phyloP scores from a whole-genome alignment of 2,329 filamentous ascomycete genomes.

The Arthrobotrys sphaeroides region DNA sequence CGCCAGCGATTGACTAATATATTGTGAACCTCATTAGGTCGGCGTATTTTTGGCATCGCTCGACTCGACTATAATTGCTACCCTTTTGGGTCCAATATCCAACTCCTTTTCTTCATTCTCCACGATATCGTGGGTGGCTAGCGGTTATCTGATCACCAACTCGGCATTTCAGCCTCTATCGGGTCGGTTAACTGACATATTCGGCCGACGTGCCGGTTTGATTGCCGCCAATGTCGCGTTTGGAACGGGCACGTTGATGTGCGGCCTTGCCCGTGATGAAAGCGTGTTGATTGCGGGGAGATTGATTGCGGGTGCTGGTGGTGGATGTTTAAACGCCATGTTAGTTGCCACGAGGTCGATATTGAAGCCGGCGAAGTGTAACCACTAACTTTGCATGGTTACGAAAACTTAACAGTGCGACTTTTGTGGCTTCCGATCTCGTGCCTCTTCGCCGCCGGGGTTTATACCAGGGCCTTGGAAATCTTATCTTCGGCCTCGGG shows the following conservation, averaged over 20 bases:
- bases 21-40: background rate
- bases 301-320: constrained; percentile 82
- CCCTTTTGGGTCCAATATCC: constrained; percentile 82
- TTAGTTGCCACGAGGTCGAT: too few relatives aligned
- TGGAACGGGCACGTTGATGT: constrained; percentile 80
- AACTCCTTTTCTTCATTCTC: constrained; percentile 83
- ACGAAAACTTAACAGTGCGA: constrained; percentile 61
- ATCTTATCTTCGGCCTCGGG: constrained; percentile 81
- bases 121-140: constrained; percentile 85
- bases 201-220: constrained; percentile 79
- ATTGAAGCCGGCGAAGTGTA: too few relatives aligned
- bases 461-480: constrained; percentile 83
- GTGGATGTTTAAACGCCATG: constrained; percentile 80
- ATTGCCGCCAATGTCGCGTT: constrained; percentile 84
- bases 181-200: constrained; percentile 87
- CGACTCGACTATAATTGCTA: constrained; percentile 86
- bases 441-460: constrained; percentile 79
- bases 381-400: background rate
- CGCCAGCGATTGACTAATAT: background rate
- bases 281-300: constrained; percentile 78
- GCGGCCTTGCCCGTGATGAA: constrained; percentile 75
- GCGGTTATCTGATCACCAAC: constrained; percentile 87
- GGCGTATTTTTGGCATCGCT: constrained; percentile 57
- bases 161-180: constrained; percentile 86
- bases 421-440: constrained; percentile 75